These are phyloP conservation scores for Ophiocordyceps camponoti-leonardi DNA, from an alignment of 2,329 filamentous ascomycete genomes.

Conservation along the genomic window DNA sequence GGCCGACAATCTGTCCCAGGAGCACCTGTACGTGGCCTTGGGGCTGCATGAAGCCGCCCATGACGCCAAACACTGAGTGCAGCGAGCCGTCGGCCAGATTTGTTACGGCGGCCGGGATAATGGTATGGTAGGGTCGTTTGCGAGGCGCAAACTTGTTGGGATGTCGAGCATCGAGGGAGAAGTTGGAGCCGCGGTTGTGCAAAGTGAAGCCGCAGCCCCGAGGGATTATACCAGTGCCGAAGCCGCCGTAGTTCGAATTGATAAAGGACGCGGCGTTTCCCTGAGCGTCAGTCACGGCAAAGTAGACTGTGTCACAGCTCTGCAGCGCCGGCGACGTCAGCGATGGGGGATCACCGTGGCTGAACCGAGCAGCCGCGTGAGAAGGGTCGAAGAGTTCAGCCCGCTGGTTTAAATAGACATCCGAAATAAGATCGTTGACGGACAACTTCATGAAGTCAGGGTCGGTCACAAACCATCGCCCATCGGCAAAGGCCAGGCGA, in stretches of 20 bases:
- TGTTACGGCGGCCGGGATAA: conserved; percentile 85
- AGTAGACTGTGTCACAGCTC: conserved; percentile 88
- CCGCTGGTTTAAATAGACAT: conserved; percentile 58
- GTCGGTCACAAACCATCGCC: conserved; percentile 78
- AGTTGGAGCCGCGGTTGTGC: conserved; percentile 85
- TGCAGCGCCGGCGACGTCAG: conserved; percentile 56
- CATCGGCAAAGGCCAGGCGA: conserved; percentile 80
- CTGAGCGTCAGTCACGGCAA: conserved; percentile 60
- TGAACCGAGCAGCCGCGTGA: conserved; percentile 39
- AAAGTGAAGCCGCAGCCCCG: conserved; percentile 78
- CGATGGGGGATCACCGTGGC: conserved; percentile 39
- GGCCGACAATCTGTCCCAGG: conserved; percentile 73
- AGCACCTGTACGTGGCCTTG: conserved; percentile 92
- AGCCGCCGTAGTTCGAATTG: conserved; percentile 83
- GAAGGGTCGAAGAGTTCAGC: conserved; percentile 38
- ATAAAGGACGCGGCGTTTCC: conserved; percentile 95
- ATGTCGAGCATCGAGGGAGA: conserved; percentile 52
- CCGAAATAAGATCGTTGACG: conserved; percentile 48
- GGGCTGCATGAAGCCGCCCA: conserved; percentile 98
- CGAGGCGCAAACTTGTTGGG: conserved; percentile 66
- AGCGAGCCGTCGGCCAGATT: conserved; percentile 55
- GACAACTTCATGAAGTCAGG: conserved; percentile 57
- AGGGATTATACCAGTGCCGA: conserved; percentile 78
- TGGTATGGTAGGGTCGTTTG: conserved; percentile 93
- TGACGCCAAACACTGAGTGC: conserved; percentile 82